Evolutionary conservation across 1,284 basidiomycete genomes (phyloP).

Genomic region (Apiotrichum porosum): DNA sequence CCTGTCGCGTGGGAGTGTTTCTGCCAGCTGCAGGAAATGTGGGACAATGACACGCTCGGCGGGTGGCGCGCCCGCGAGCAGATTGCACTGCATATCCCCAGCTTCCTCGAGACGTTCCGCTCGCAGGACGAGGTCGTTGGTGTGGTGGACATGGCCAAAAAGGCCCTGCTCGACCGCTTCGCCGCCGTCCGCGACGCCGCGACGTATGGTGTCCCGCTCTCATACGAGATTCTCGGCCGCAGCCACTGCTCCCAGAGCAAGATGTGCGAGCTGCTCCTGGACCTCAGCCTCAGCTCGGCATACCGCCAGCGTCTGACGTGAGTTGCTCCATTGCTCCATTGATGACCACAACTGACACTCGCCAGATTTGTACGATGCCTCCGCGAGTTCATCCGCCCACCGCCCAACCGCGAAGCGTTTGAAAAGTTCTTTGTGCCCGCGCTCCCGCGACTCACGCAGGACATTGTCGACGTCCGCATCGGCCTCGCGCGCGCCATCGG

Average conservation of each 20-base stretch:
- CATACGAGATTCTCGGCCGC: constrained; percentile 55
- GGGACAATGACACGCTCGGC: constrained; percentile 60
- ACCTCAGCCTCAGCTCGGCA: constrained; percentile 56
- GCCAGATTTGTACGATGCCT: constrained; percentile 65
- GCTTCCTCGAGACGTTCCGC: constrained; percentile 50
- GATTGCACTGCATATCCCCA: constrained; percentile 58
- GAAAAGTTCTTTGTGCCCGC: constrained; percentile 61
- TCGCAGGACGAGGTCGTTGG: constrained; percentile 31
- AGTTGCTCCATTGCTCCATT: constrained; percentile 38
- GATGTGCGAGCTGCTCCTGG: constrained; percentile 55
- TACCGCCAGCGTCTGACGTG: constrained; percentile 73
- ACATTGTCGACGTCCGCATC: constrained; percentile 82
- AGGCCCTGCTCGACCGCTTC: constrained; percentile 70
- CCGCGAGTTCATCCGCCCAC: constrained; percentile 57
- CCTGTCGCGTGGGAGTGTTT: constrained; percentile 57
- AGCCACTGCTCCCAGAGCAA: constrained; percentile 44
- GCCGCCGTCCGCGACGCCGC: constrained; percentile 79
- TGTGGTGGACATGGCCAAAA: constrained; percentile 56
- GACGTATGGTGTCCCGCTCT: constrained; percentile 54
- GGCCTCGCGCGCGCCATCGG: constrained; percentile 58
- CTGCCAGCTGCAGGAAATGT: constrained; percentile 56
- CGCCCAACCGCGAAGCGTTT: constrained; percentile 48
- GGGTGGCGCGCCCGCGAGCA: constrained; percentile 82
- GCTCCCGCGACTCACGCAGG: constrained; percentile 59
- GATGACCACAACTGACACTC: too few relatives aligned